A percentile compares a stretch with the other conserved stretches of the same genome.
Evolutionary conservation across 2,329 filamentous ascomycete genomes (phyloP).

Genomic region (Fragosphaeria purpurea): DNA sequence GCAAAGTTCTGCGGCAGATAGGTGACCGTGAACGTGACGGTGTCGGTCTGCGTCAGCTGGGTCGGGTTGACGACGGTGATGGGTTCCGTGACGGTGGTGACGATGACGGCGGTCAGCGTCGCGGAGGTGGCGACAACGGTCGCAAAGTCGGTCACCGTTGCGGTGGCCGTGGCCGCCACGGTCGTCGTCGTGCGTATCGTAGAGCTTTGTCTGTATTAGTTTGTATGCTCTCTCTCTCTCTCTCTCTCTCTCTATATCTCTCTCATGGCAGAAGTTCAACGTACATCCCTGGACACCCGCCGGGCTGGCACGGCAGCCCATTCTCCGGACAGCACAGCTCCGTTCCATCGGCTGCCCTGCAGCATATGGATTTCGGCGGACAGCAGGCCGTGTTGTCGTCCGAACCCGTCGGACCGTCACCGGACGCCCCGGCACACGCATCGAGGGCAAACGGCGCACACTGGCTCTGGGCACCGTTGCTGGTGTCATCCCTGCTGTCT

Average conservation of each 20-base stretch:
- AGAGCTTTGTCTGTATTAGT: not conserved
- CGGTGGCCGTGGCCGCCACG: conserved; percentile 11
- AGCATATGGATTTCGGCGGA: conserved; percentile 3
- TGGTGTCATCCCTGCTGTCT: not conserved
- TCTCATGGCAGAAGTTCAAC: not conserved
- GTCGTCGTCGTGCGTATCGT: not conserved
- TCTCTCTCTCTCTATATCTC: not conserved
- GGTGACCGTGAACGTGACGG: conserved; percentile 12
- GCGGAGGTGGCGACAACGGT: conserved; percentile 7
- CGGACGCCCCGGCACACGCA: conserved; percentile 7
- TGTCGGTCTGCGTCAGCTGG: conserved; percentile 15
- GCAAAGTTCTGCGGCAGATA: not conserved
- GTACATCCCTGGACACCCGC: not conserved
- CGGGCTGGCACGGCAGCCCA: not conserved
- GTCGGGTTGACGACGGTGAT: conserved; percentile 18
- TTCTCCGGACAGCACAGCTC: conserved; percentile 2
- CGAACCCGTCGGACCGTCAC: conserved; percentile 5
- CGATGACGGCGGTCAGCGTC: conserved; percentile 10
- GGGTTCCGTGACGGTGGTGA: conserved; percentile 14
- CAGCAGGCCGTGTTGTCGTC: not conserved
- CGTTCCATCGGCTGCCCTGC: not conserved
- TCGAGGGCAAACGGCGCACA: conserved; percentile 1
- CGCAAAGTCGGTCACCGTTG: conserved; percentile 14
- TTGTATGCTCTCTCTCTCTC: not conserved
- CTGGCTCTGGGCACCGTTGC: not conserved